A percentile compares a stretch with the other conserved stretches of the same genome.
phyloP scores from a whole-genome alignment of 164 flowering plant species.

The Cinnamomum chago region DNA sequence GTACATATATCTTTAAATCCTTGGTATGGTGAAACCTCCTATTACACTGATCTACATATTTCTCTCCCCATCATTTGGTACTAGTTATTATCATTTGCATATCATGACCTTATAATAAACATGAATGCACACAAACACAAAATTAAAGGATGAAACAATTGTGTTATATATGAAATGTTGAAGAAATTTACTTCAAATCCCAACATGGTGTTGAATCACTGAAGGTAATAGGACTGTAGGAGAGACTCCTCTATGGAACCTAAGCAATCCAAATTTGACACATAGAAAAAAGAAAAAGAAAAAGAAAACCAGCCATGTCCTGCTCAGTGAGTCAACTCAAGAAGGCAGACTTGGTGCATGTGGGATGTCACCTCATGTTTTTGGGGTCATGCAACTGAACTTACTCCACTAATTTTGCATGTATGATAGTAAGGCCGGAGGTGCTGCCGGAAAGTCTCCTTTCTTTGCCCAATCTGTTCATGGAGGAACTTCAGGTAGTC shows the following conservation, averaged over 20 bases:
- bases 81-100: too few relatives aligned
- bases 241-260: background rate
- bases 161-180: background rate
- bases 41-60: too few relatives aligned
- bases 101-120: too few relatives aligned
- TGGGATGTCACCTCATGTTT: background rate
- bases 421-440: constrained; percentile 27
- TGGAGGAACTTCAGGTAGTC: constrained; percentile 11
- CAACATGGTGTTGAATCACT: background rate
- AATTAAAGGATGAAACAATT: too few relatives aligned
- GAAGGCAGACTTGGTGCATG: background rate
- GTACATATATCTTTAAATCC: too few relatives aligned
- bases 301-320: background rate
- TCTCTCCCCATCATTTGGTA: too few relatives aligned
- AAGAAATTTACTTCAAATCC: background rate
- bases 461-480: constrained; percentile 16
- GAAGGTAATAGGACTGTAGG: background rate
- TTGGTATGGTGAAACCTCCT: too few relatives aligned
- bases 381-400: constrained; percentile 9
- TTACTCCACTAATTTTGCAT: constrained; percentile 31
- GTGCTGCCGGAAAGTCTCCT: constrained; percentile 15
- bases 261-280: background rate
- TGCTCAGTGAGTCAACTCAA: background rate
- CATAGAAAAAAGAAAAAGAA: too few relatives aligned
- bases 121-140: too few relatives aligned